Evolutionary conservation across 805 yeast genomes (phyloP).

Genomic region (Starmerella gropengiesseri): DNA sequence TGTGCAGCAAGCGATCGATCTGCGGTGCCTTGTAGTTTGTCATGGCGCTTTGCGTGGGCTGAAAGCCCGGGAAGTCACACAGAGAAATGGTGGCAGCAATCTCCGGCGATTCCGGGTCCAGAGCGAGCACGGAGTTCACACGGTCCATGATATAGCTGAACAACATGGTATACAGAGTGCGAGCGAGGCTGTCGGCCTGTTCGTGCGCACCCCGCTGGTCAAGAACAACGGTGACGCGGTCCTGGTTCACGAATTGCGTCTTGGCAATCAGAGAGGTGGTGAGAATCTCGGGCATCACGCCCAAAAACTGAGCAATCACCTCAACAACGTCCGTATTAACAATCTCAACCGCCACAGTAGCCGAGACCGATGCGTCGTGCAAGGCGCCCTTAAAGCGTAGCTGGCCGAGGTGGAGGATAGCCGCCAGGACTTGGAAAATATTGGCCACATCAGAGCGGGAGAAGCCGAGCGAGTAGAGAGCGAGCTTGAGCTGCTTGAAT

Average conservation of each 20-base stretch:
- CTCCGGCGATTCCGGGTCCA: conserved; percentile 20
- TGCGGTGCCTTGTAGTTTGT: conserved; percentile 24
- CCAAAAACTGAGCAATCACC: conserved; percentile 32
- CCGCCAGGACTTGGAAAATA: conserved; percentile 39
- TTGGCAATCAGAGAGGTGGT: conserved; percentile 32
- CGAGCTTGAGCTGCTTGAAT: conserved; percentile 38
- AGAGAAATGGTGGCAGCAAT: conserved; percentile 31
- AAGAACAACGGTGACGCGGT: conserved; percentile 34
- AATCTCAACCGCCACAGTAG: conserved; percentile 31
- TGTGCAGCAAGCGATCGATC: conserved; percentile 33
- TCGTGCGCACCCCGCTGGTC: conserved; percentile 35
- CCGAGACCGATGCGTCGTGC: conserved; percentile 29
- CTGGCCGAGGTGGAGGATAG: conserved; percentile 37
- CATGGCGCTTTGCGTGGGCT: conserved; percentile 23
- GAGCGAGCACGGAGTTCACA: conserved; percentile 30
- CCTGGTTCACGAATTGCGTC: conserved; percentile 30
- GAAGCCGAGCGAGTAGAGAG: conserved; percentile 42
- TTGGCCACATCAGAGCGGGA: conserved; percentile 37
- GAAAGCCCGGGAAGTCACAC: conserved; percentile 36
- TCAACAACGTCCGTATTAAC: conserved; percentile 29
- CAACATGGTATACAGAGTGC: conserved; percentile 33
- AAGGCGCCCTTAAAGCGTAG: conserved; percentile 29
- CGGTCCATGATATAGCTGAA: conserved; percentile 33
- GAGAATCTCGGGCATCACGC: conserved; percentile 32
- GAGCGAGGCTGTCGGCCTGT: conserved; percentile 35